Conservation (phyloP, 176 grass and related monocot genomes). For the Carex parvula region DNA sequence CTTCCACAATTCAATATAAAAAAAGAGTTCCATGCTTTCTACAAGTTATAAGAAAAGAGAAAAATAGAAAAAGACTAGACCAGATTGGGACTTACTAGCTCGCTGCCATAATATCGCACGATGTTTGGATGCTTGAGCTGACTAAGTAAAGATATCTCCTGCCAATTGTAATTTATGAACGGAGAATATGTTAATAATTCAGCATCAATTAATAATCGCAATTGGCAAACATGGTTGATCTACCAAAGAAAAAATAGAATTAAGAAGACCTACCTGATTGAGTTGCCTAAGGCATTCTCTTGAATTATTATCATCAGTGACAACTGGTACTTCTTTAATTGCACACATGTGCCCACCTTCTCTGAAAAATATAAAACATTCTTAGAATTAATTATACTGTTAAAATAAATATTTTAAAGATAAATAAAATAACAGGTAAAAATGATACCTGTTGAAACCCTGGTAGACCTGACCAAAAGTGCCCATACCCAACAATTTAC, state of each 20-base stretch:
- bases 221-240: neutral
- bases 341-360: slow-evolving; percentile 93
- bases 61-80: slow-evolving; percentile 26
- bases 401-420: slow-evolving; percentile 2
- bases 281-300: slow-evolving; percentile 92
- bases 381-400: slow-evolving; percentile 5
- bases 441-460: slow-evolving; percentile 79
- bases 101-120: slow-evolving; percentile 83
- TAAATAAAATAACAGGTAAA: neutral
- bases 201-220: neutral
- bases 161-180: slow-evolving; percentile 24
- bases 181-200: slow-evolving; percentile 23
- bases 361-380: slow-evolving; percentile 35
- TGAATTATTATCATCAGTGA: slow-evolving; percentile 96
- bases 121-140: slow-evolving; percentile 91
- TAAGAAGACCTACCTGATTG: slow-evolving; percentile 53
- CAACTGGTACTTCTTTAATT: slow-evolving; percentile 95
- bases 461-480: slow-evolving; percentile 96
- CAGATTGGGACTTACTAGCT: slow-evolving; percentile 62
- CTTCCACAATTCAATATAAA: neutral
- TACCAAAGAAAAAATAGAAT: neutral
- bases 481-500: slow-evolving; percentile 79
- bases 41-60: neutral
- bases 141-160: slow-evolving; percentile 89
- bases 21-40: neutral